A percentile compares a stretch with the other conserved stretches of the same genome.
Conservation (phyloP, 228 moss, liverwort and hornwort genomes). For the Sphagnum fallax region DNA sequence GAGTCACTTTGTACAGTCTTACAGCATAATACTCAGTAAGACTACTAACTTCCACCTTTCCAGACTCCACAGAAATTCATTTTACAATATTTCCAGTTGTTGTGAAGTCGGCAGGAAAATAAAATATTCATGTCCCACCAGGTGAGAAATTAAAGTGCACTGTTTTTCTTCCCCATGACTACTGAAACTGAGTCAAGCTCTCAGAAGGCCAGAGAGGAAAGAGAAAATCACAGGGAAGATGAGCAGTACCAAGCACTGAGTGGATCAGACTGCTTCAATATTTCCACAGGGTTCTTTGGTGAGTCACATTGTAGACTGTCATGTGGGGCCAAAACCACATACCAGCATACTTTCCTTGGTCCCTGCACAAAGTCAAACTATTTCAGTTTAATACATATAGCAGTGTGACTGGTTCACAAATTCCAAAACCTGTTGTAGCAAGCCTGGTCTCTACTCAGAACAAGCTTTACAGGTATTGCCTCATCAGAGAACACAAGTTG, state of each 20-base stretch:
- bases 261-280: slow-evolving; percentile 12
- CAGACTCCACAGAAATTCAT: too few relatives aligned
- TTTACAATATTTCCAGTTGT: too few relatives aligned
- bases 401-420: too few relatives aligned
- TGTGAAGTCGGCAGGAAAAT: too few relatives aligned
- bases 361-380: slow-evolving; percentile 12
- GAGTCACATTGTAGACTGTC: slow-evolving; percentile 6
- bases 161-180: background rate
- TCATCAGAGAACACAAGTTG: too few relatives aligned
- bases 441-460: too few relatives aligned
- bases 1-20: background rate
- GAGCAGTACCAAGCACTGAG: slow-evolving; percentile 13
- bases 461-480: too few relatives aligned
- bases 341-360: slow-evolving; percentile 18
- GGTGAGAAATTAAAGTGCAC: background rate
- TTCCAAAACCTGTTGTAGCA: too few relatives aligned
- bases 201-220: background rate
- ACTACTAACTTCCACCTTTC: background rate
- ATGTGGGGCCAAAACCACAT: slow-evolving; percentile 7
- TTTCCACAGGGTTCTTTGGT: slow-evolving; percentile 9
- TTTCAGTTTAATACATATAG: too few relatives aligned
- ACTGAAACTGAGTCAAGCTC: background rate
- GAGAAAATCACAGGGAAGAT: background rate
- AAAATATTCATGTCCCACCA: too few relatives aligned
- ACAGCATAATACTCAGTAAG: background rate